phyloP scores from a whole-genome alignment of 768 basidiomycete genomes.

The Daedaleopsis sinensis region DNA sequence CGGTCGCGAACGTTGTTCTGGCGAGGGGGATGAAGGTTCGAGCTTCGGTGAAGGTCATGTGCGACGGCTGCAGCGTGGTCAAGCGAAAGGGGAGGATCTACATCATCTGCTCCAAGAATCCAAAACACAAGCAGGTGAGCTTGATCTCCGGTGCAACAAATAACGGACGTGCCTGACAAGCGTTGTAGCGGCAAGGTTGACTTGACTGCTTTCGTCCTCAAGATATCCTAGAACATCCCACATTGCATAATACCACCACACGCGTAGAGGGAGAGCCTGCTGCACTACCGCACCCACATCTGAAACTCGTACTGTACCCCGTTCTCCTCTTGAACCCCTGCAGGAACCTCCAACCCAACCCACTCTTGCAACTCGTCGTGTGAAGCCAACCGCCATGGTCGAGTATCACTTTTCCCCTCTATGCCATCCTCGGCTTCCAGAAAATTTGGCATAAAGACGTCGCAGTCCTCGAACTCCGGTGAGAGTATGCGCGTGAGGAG shows the following conservation, averaged over 20 bases:
- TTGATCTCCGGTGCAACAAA: not conserved
- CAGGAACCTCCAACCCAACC: conserved; percentile 79
- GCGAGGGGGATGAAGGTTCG: conserved; percentile 95
- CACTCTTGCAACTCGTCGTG: conserved; percentile 72
- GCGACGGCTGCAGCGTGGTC: conserved; percentile 90
- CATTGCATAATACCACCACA: not conserved
- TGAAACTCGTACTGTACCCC: conserved; percentile 89
- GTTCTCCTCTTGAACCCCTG: conserved; percentile 79
- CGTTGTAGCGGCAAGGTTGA: conserved; percentile 33
- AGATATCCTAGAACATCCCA: not conserved
- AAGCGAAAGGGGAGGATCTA: conserved; percentile 89
- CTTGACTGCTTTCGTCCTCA: not conserved
- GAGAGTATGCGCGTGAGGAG: conserved; percentile 83
- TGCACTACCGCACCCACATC: conserved; percentile 77
- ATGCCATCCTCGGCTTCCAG: conserved; percentile 27
- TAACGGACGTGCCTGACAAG: not conserved
- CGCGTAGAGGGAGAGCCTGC: not conserved
- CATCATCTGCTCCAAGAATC: conserved; percentile 90
- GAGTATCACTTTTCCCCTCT: conserved; percentile 1
- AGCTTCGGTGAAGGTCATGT: conserved; percentile 91
- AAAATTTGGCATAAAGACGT: conserved; percentile 86
- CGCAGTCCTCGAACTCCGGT: conserved; percentile 80
- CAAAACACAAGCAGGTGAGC: conserved; percentile 95
- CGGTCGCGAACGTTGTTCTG: conserved; percentile 38
- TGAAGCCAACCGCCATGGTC: conserved; percentile 56